A percentile compares a stretch with the other conserved stretches of the same genome.
These are phyloP conservation scores for Aspergillus bombycis DNA, from an alignment of 2,329 filamentous ascomycete species.

Conservation along the genomic window DNA sequence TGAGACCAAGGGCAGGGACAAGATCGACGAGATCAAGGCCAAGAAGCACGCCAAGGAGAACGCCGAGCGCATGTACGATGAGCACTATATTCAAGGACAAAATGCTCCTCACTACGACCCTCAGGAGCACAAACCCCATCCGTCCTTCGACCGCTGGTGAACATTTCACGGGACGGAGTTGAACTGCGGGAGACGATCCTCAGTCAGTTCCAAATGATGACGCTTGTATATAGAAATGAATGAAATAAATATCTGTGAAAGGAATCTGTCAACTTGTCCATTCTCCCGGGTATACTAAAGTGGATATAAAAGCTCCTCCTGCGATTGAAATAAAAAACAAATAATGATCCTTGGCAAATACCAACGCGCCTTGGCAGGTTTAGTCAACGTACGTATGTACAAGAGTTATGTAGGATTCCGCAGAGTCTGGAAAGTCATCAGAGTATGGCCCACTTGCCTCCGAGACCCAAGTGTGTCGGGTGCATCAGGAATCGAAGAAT, in stretches of 20 bases:
- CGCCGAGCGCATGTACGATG: constrained; percentile 63
- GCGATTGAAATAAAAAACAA: constrained; percentile 9
- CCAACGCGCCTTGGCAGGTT: constrained; percentile 4
- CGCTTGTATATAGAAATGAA: constrained; percentile 9
- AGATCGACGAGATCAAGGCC: constrained; percentile 54
- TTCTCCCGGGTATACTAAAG: not conserved
- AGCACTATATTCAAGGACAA: constrained; percentile 58
- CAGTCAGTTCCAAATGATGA: constrained; percentile 3
- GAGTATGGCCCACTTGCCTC: too few relatives aligned
- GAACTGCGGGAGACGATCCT: not conserved
- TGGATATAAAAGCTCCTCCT: not conserved
- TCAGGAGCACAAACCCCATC: constrained; percentile 35
- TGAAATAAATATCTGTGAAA: not conserved
- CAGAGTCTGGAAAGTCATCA: constrained; percentile 11
- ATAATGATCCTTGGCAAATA: constrained; percentile 1
- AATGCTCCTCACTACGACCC: constrained; percentile 59
- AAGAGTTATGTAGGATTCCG: constrained; percentile 24
- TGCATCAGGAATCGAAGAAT: too few relatives aligned
- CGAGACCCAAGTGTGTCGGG: too few relatives aligned
- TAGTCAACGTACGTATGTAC: not conserved
- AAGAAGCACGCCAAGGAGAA: constrained; percentile 53
- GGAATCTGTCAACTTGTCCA: not conserved
- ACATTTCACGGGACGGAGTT: constrained; percentile 6
- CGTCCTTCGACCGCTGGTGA: constrained; percentile 34
- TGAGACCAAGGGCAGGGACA: constrained; percentile 70